A percentile compares a stretch with the other conserved stretches of the same genome.
phyloP scores from a whole-genome alignment of 495 filamentous ascomycete species.

The Niebla homalea region DNA sequence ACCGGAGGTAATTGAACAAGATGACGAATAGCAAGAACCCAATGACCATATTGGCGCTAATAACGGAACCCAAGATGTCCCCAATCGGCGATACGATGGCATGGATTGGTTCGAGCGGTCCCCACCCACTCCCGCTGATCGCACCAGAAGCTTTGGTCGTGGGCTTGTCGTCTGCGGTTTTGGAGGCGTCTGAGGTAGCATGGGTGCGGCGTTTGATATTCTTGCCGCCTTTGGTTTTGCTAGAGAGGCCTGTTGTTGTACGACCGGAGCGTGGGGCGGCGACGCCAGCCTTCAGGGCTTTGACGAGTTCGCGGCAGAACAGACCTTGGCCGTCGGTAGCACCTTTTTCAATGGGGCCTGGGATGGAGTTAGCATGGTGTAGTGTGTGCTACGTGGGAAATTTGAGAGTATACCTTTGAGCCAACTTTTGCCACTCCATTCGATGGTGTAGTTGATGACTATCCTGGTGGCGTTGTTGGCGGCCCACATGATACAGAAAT shows the following conservation, averaged over 20 bases:
- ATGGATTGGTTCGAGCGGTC: constrained; percentile 64
- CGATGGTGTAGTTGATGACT: constrained; percentile 73
- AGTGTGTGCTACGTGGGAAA: background rate
- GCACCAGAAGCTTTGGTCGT: constrained; percentile 13
- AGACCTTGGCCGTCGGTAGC: constrained; percentile 77
- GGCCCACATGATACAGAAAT: constrained; percentile 88
- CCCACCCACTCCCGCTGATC: constrained; percentile 46
- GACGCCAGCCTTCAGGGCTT: constrained; percentile 59
- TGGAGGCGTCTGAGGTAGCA: constrained; percentile 31
- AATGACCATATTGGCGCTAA: constrained; percentile 55
- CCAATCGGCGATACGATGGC: constrained; percentile 55
- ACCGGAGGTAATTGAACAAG: constrained; percentile 44
- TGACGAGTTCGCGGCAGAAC: constrained; percentile 65
- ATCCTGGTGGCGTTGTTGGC: constrained; percentile 71
- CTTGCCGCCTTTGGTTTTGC: constrained; percentile 34
- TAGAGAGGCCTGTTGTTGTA: constrained; percentile 26
- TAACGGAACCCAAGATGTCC: constrained; percentile 54
- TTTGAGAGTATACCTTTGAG: constrained; percentile 57
- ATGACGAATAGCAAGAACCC: constrained; percentile 41
- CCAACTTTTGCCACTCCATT: constrained; percentile 98
- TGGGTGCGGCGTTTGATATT: constrained; percentile 42
- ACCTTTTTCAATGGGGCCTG: constrained; percentile 89
- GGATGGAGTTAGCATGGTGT: constrained; percentile 17
- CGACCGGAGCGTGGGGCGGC: constrained; percentile 40
- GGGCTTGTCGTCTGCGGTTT: constrained; percentile 29